Evolutionary conservation across 495 filamentous ascomycete species (phyloP).

Genomic region (Aspergillus mulundensis): DNA sequence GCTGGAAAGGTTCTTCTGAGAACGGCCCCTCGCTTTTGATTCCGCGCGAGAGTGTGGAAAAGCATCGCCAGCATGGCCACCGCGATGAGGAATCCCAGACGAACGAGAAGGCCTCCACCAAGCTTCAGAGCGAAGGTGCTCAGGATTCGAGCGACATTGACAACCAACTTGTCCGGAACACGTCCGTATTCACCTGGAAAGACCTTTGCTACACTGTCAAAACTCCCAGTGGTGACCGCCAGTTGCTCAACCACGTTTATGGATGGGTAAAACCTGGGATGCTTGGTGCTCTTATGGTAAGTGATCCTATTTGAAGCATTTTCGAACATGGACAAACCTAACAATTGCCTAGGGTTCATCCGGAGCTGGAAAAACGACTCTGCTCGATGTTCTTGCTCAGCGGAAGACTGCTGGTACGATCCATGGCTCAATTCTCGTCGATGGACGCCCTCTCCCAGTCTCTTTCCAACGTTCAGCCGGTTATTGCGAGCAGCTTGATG

Average conservation of each 20-base stretch:
- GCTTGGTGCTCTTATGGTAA: constrained; percentile 61
- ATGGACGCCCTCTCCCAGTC: constrained; percentile 67
- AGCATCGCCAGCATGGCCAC: constrained; percentile 11
- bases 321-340: too few relatives aligned
- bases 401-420: constrained; percentile 85
- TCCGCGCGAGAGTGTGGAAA: constrained; percentile 33
- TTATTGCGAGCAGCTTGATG: constrained; percentile 58
- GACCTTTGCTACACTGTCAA: constrained; percentile 53
- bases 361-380: constrained; percentile 61
- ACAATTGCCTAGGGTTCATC: constrained; percentile 41
- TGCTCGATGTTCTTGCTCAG: constrained; percentile 52
- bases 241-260: constrained; percentile 70
- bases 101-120: constrained; percentile 17
- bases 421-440: constrained; percentile 79
- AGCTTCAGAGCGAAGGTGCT: not conserved
- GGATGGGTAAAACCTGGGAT: constrained; percentile 89
- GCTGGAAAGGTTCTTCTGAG: constrained; percentile 33
- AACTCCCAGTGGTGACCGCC: constrained; percentile 34
- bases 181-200: constrained; percentile 58
- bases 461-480: constrained; percentile 72
- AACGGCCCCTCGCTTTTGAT: constrained; percentile 34
- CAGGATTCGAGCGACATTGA: constrained; percentile 16
- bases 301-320: not conserved
- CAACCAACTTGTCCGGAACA: constrained; percentile 40
- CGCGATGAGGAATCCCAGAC: constrained; percentile 33